Evolutionary conservation across 2,329 filamentous ascomycete genomes (phyloP).

Genomic region (Aschersonia sp.): DNA sequence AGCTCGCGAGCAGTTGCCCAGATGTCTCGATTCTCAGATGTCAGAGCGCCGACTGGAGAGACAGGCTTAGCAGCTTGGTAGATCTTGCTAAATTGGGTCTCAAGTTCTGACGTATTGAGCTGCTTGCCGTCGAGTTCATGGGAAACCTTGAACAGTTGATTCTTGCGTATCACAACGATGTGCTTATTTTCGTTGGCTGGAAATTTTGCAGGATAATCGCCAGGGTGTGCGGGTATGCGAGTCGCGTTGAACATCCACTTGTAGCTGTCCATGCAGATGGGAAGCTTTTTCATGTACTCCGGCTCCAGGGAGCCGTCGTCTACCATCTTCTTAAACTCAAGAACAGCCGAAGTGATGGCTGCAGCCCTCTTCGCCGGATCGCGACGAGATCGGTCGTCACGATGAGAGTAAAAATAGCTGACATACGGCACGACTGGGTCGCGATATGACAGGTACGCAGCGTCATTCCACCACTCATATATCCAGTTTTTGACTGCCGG

Average conservation of each 20-base stretch:
- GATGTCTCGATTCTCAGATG: constrained; percentile 82
- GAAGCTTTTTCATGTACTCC: constrained; percentile 96
- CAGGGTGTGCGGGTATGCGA: constrained; percentile 67
- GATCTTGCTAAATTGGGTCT: constrained; percentile 74
- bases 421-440: constrained; percentile 96
- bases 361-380: constrained; percentile 88
- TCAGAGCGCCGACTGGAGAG: constrained; percentile 69
- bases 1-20: constrained; percentile 75
- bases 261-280: constrained; percentile 97
- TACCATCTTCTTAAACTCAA: constrained; percentile 92
- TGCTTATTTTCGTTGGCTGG: constrained; percentile 62
- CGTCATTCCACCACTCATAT: constrained; percentile 95
- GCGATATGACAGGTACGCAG: constrained; percentile 82
- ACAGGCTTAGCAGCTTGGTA: constrained; percentile 61
- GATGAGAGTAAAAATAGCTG: constrained; percentile 98
- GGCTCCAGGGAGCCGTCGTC: constrained; percentile 74
- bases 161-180: constrained; percentile 83
- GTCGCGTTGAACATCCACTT: constrained; percentile 97
- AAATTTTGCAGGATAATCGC: constrained; percentile 76
- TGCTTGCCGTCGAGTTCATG: constrained; percentile 72
- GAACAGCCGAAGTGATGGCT: constrained; percentile 67
- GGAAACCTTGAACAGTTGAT: constrained; percentile 88
- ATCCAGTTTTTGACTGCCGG: constrained; percentile 86
- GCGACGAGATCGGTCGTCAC: constrained; percentile 76
- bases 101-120: constrained; percentile 78